phyloP scores from a whole-genome alignment of 1,284 basidiomycete genomes.

The Pseudozyma pruni region DNA sequence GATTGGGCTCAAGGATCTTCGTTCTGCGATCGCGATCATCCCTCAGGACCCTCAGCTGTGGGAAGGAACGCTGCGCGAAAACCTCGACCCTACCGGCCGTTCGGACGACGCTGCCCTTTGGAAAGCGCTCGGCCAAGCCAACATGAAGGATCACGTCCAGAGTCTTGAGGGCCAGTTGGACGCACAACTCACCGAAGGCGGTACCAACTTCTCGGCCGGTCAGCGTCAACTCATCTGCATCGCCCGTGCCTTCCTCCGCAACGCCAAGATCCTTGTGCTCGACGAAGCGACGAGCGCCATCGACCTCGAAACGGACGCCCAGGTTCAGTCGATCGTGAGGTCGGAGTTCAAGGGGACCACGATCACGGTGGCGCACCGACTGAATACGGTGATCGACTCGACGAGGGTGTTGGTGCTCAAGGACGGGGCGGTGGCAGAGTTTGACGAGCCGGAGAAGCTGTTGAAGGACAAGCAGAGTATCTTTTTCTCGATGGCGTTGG shows the following conservation, averaged over 20 bases:
- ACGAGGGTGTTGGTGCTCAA: slow-evolving; percentile 86
- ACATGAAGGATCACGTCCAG: slow-evolving; percentile 78
- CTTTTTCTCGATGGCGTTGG: slow-evolving; percentile 66
- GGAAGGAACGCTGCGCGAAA: slow-evolving; percentile 85
- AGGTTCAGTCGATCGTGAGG: slow-evolving; percentile 82
- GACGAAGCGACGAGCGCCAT: slow-evolving; percentile 80
- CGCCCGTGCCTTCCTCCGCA: slow-evolving; percentile 64
- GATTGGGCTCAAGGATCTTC: slow-evolving; percentile 81
- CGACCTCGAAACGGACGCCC: slow-evolving; percentile 87
- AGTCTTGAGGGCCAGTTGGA: slow-evolving; percentile 79
- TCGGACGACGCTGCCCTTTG: slow-evolving; percentile 81
- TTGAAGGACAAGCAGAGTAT: slow-evolving; percentile 71
- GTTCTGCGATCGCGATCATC: slow-evolving; percentile 79
- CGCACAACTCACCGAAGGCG: slow-evolving; percentile 81
- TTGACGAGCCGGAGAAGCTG: slow-evolving; percentile 77
- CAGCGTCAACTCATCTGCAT: slow-evolving; percentile 73
- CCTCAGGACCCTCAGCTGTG: slow-evolving; percentile 81
- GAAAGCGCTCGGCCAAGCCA: slow-evolving; percentile 79
- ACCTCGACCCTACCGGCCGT: slow-evolving; percentile 80
- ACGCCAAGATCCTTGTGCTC: slow-evolving; percentile 84
- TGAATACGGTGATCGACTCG: slow-evolving; percentile 90
- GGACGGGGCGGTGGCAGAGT: slow-evolving; percentile 79
- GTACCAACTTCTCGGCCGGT: slow-evolving; percentile 81
- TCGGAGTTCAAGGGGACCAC: slow-evolving; percentile 69
- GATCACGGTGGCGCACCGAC: slow-evolving; percentile 75